Percentiles rank a stretch among this genome's conserved stretches.
Evolutionary conservation across 805 yeast species (phyloP).

Genomic region (Hanseniaspora valbyensis): DNA sequence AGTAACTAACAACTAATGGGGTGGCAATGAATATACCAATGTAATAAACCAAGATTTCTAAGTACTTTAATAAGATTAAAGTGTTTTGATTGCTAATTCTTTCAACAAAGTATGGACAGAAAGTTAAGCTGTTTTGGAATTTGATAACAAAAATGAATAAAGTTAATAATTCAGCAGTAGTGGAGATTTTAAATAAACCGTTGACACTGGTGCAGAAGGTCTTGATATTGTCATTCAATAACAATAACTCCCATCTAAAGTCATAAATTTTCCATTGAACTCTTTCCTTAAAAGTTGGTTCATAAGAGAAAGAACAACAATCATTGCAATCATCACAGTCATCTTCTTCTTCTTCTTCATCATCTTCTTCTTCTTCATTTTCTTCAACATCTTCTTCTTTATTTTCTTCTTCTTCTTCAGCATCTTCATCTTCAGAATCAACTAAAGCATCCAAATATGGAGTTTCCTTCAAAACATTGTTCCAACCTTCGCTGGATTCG

Average conservation of each 20-base stretch:
- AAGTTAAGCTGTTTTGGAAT: not conserved
- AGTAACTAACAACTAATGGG: constrained; percentile 11
- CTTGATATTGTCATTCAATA: constrained; percentile 8
- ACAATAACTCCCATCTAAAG: constrained; percentile 10
- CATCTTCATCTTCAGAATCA: not conserved
- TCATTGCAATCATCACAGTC: not conserved
- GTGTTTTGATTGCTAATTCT: not conserved
- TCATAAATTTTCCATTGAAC: constrained; percentile 14
- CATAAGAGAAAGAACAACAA: constrained; percentile 10
- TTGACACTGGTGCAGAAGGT: constrained; percentile 10
- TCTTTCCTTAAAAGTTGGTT: constrained; percentile 11
- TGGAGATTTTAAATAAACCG: constrained; percentile 9
- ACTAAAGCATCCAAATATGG: constrained; percentile 10
- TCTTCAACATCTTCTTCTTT: not conserved
- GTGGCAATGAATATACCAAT: constrained; percentile 4
- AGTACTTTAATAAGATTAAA: not conserved
- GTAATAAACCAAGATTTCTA: constrained; percentile 11
- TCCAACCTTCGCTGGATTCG: not conserved
- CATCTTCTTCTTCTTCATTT: not conserved
- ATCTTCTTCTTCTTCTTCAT: not conserved
- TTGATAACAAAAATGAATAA: constrained; percentile 6
- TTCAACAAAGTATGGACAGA: not conserved
- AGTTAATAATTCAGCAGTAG: not conserved
- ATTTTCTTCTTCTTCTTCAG: not conserved
- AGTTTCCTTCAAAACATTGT: constrained; percentile 1